These are phyloP conservation scores for Colletotrichum musae DNA, from an alignment of 2,329 filamentous ascomycete genomes.

Conservation along the genomic window DNA sequence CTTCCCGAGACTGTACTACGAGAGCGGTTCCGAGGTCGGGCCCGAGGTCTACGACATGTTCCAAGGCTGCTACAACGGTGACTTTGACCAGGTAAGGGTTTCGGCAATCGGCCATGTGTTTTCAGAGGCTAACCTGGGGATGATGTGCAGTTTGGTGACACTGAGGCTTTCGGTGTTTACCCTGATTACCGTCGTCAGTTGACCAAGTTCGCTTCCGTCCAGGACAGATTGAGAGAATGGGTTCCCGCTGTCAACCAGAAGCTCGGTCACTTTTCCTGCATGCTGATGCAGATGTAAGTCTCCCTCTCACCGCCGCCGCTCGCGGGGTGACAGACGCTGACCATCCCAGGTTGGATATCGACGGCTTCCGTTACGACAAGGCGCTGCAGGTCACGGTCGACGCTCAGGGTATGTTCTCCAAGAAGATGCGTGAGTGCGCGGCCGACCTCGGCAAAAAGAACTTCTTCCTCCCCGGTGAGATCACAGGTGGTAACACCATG, in stretches of 20 bases:
- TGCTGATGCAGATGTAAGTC: conserved; percentile 65
- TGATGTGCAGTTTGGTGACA: conserved; percentile 66
- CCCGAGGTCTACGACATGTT: conserved; percentile 62
- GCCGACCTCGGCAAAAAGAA: conserved; percentile 69
- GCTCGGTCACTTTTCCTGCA: conserved; percentile 73
- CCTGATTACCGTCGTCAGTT: conserved; percentile 75
- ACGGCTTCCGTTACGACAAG: conserved; percentile 78
- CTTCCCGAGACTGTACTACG: conserved; percentile 74
- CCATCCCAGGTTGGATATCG: conserved; percentile 66
- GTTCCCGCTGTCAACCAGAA: conserved; percentile 68
- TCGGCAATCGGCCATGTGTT: not conserved
- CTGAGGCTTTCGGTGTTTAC: conserved; percentile 74
- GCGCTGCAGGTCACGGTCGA: conserved; percentile 76
- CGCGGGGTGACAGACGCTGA: not conserved
- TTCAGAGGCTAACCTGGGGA: not conserved
- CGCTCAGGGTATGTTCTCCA: conserved; percentile 70
- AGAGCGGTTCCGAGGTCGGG: conserved; percentile 66
- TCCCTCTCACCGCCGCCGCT: not conserved
- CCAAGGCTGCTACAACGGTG: conserved; percentile 72
- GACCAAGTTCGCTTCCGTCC: conserved; percentile 76
- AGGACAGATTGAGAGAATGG: conserved; percentile 78
- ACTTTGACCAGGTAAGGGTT: conserved; percentile 66
- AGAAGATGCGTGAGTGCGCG: conserved; percentile 71
- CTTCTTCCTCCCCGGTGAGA: conserved; percentile 76
- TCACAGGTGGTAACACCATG: conserved; percentile 74